Evolutionary conservation across 257 asterid genomes (phyloP).

Genomic region (Sherardia arvensis): DNA sequence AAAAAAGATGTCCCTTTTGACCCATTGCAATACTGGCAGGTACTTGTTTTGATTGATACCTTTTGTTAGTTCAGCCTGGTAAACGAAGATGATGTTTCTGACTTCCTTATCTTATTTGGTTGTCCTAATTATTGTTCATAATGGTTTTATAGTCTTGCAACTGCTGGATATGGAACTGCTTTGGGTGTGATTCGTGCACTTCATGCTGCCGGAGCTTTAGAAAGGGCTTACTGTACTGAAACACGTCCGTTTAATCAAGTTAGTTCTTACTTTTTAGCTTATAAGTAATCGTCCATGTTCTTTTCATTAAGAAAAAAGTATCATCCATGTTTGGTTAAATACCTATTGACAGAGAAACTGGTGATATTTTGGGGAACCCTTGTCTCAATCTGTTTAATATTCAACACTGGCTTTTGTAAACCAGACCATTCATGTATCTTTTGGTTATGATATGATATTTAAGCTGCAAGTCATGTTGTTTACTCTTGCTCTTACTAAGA

Average conservation of each 20-base stretch:
- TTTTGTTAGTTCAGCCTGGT: not conserved
- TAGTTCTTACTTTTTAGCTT: constrained; percentile 11
- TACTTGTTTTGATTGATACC: constrained; percentile 11
- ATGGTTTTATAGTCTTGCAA: constrained; percentile 58
- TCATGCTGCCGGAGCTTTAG: constrained; percentile 56
- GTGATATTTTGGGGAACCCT: not conserved
- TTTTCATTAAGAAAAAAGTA: too few species aligned
- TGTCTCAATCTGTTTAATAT: not conserved
- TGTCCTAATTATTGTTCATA: constrained; percentile 14
- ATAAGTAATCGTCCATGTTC: not conserved
- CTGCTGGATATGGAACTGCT: constrained; percentile 99
- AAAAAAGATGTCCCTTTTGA: constrained; percentile 53
- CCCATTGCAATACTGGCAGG: constrained; percentile 99
- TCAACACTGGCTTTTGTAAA: not conserved
- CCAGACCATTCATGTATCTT: not conserved
- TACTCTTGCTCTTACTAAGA: not conserved
- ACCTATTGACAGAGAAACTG: not conserved
- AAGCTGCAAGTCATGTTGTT: not conserved
- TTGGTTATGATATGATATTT: not conserved
- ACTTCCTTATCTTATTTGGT: constrained; percentile 9
- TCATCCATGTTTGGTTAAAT: not conserved
- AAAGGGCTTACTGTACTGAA: constrained; percentile 90
- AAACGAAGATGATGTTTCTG: constrained; percentile 6
- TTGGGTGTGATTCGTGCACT: constrained; percentile 91
- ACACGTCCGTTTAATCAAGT: constrained; percentile 98